phyloP scores from a whole-genome alignment of 495 filamentous ascomycete species.

The Achaetomiella virescens region DNA sequence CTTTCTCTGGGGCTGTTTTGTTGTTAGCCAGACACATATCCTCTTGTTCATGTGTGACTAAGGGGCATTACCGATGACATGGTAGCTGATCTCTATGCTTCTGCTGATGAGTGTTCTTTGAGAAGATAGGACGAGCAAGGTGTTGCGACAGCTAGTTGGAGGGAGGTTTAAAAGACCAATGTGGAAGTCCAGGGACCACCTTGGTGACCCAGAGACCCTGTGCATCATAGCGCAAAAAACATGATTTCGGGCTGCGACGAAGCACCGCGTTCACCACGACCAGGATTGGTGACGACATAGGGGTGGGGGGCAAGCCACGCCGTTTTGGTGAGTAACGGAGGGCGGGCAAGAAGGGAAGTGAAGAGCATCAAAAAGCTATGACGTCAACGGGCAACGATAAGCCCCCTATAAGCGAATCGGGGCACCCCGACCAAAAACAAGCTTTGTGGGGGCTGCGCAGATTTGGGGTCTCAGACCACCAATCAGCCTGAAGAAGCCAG shows the following conservation, averaged over 20 bases:
- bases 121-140: not conserved
- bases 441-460: constrained; percentile 14
- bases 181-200: constrained; percentile 2
- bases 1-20: constrained; percentile 11
- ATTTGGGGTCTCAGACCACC: not conserved
- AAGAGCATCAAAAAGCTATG: constrained; percentile 11
- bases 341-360: not conserved
- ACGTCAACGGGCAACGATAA: constrained; percentile 11
- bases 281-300: constrained; percentile 25
- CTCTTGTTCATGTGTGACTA: not conserved
- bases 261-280: not conserved
- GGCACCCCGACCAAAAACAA: constrained; percentile 12
- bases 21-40: constrained; percentile 6
- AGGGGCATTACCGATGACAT: constrained; percentile 26
- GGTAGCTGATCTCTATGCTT: not conserved
- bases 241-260: constrained; percentile 8
- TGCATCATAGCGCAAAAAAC: constrained; percentile 23
- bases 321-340: not conserved
- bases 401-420: constrained; percentile 1
- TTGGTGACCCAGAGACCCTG: constrained; percentile 14
- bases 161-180: constrained; percentile 15
- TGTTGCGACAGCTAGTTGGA: constrained; percentile 12
- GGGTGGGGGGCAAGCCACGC: constrained; percentile 1
- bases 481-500: constrained; percentile 4
- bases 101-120: not conserved